Percentiles rank a stretch among this genome's conserved stretches.
Evolutionary conservation across 805 yeast species (phyloP).

Genomic region (Pichia thaimueangensis): DNA sequence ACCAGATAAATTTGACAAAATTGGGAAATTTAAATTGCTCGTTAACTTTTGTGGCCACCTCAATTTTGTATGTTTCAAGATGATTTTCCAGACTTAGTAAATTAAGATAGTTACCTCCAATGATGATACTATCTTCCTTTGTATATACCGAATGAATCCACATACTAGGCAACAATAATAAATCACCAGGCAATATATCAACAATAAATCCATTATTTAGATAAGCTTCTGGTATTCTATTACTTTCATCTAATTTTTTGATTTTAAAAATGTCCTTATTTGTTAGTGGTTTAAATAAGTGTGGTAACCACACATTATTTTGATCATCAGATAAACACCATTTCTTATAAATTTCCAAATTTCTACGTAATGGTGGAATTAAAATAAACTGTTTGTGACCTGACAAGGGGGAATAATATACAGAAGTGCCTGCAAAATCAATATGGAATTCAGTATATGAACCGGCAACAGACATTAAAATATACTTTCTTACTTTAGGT

Average conservation of each 20-base stretch:
- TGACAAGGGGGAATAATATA: slow-evolving; percentile 73
- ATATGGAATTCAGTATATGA: slow-evolving; percentile 87
- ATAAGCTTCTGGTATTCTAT: slow-evolving; percentile 20
- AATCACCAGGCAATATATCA: slow-evolving; percentile 51
- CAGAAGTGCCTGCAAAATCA: slow-evolving; percentile 91
- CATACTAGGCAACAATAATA: slow-evolving; percentile 80
- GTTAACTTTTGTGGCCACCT: slow-evolving; percentile 64
- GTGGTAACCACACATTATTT: slow-evolving; percentile 58
- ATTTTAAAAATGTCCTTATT: slow-evolving; percentile 10
- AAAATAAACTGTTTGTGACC: slow-evolving; percentile 72
- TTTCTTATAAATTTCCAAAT: slow-evolving; percentile 51
- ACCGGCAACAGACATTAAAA: slow-evolving; percentile 76
- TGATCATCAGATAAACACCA: slow-evolving; percentile 73
- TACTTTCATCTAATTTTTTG: not conserved
- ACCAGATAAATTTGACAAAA: slow-evolving; percentile 66
- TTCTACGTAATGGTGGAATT: slow-evolving; percentile 67
- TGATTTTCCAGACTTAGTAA: slow-evolving; percentile 57
- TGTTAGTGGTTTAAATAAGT: slow-evolving; percentile 29
- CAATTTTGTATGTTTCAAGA: slow-evolving; percentile 54
- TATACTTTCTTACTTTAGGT: slow-evolving; percentile 70
- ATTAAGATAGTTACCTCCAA: slow-evolving; percentile 86
- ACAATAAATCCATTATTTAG: slow-evolving; percentile 32
- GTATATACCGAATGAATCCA: slow-evolving; percentile 92
- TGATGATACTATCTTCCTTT: slow-evolving; percentile 69
- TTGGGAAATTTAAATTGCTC: slow-evolving; percentile 71